phyloP scores from a whole-genome alignment of 306 rosid genomes.

The Pyrus pyrifolia region DNA sequence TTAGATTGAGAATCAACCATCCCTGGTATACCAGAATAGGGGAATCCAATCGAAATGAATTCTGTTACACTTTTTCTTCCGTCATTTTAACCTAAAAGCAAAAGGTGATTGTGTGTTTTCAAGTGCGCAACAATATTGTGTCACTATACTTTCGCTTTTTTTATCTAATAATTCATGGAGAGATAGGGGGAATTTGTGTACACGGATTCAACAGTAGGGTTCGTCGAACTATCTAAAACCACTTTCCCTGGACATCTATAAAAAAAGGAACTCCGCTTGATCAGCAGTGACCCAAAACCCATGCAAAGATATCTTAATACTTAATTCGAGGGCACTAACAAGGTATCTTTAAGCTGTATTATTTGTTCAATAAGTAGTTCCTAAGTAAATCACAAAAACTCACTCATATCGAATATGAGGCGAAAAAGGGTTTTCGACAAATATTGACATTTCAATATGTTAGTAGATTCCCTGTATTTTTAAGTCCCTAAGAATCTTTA shows the following conservation, averaged over 20 bases:
- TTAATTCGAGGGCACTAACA: slow-evolving; percentile 3
- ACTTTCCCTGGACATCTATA: neutral
- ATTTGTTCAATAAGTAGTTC: neutral
- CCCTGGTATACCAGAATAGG: neutral
- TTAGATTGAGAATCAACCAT: neutral
- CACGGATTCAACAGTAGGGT: neutral
- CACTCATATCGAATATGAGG: neutral
- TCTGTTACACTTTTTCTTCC: neutral
- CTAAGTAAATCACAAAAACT: neutral
- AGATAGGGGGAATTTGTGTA: slow-evolving; percentile 3
- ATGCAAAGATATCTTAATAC: neutral
- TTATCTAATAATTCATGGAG: neutral
- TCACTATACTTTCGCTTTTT: neutral
- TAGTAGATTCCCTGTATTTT: neutral
- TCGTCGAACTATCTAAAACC: neutral
- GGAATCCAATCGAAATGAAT: neutral
- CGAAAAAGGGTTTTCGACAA: neutral
- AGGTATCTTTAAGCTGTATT: neutral
- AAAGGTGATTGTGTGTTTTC: neutral
- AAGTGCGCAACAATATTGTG: neutral
- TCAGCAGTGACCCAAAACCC: neutral
- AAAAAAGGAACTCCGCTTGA: neutral
- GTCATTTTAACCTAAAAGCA: slow-evolving; percentile 3
- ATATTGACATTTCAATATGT: neutral
- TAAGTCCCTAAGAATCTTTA: neutral